phyloP scores from a whole-genome alignment of 495 filamentous ascomycete genomes.

The Penicillium manginii region DNA sequence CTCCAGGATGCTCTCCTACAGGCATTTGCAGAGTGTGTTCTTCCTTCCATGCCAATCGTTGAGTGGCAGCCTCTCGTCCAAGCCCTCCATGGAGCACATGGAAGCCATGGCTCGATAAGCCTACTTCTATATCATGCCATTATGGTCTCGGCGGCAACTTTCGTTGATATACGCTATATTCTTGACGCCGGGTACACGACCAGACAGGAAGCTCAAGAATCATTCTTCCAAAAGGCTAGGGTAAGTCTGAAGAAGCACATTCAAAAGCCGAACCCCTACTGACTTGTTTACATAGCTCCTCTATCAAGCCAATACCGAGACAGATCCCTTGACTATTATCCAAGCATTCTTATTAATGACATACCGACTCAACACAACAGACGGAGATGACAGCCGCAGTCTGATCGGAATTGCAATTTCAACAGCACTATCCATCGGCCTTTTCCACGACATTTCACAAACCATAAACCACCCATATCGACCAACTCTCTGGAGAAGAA shows the following conservation, averaged over 20 bases:
- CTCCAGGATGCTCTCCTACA: slow-evolving; percentile 23
- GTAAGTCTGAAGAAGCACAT: slow-evolving; percentile 9
- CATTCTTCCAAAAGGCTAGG: slow-evolving; percentile 21
- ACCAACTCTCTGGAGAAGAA: slow-evolving; percentile 19
- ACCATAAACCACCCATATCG: slow-evolving; percentile 5
- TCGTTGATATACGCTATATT: slow-evolving; percentile 22
- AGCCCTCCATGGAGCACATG: slow-evolving; percentile 10
- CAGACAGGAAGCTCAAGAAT: slow-evolving; percentile 23
- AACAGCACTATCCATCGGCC: slow-evolving; percentile 16
- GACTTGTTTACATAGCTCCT: slow-evolving; percentile 14
- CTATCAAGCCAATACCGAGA: slow-evolving; percentile 22
- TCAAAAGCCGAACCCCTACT: background rate
- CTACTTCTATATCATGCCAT: slow-evolving; percentile 25
- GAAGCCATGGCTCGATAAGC: slow-evolving; percentile 20
- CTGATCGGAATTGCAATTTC: slow-evolving; percentile 19
- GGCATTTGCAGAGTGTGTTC: slow-evolving; percentile 24
- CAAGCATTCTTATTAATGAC: slow-evolving; percentile 26
- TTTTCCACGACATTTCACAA: slow-evolving; percentile 13
- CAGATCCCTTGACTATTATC: slow-evolving; percentile 16
- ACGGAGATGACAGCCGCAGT: slow-evolving; percentile 22
- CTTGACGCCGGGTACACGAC: slow-evolving; percentile 19
- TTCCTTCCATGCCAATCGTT: slow-evolving; percentile 24
- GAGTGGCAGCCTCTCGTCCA: slow-evolving; percentile 21
- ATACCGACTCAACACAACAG: slow-evolving; percentile 19
- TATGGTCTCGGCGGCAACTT: slow-evolving; percentile 23